Evolutionary conservation across 306 rosid genomes (phyloP).

Genomic region (Lupinus albus): DNA sequence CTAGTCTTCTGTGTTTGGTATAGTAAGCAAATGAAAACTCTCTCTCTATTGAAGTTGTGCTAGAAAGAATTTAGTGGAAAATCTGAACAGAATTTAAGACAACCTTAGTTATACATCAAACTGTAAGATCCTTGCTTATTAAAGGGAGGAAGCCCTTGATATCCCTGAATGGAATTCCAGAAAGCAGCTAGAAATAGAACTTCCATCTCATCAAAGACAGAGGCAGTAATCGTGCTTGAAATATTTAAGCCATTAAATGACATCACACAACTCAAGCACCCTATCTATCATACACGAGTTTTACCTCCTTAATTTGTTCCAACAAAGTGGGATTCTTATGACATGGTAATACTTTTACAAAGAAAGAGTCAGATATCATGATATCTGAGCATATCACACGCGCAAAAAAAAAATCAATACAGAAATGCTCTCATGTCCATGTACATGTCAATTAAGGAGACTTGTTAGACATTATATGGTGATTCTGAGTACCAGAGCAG

Average conservation of each 20-base stretch:
- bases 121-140: constrained; percentile 1
- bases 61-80: not conserved
- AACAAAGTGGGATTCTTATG: not conserved
- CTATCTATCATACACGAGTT: not conserved
- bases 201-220: not conserved
- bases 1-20: constrained; percentile 8
- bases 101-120: constrained; percentile 16
- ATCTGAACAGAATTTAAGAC: constrained; percentile 1
- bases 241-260: constrained; percentile 16
- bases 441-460: not conserved
- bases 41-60: not conserved
- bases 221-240: not conserved
- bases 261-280: not conserved
- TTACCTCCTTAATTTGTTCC: not conserved
- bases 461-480: no score
- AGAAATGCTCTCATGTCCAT: not conserved
- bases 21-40: not conserved
- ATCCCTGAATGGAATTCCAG: not conserved
- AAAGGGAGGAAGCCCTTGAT: not conserved
- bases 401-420: not conserved
- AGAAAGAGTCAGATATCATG: not conserved
- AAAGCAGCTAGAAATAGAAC: not conserved
- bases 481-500: no score
- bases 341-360: not conserved
- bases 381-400: not conserved